phyloP scores from a whole-genome alignment of 2,329 filamentous ascomycete genomes.

The Aspergillus sp. region DNA sequence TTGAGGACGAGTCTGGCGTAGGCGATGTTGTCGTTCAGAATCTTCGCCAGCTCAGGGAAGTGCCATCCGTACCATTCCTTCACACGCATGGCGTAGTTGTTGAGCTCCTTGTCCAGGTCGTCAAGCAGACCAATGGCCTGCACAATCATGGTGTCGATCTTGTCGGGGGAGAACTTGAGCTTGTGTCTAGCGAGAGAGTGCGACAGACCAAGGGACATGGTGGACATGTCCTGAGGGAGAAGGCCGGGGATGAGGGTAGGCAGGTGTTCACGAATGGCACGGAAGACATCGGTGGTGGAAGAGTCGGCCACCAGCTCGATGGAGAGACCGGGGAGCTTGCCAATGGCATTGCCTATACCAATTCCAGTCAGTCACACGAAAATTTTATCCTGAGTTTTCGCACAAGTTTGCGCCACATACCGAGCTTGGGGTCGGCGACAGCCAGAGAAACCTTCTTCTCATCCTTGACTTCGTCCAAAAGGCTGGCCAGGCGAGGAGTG shows the following conservation, averaged over 20 bases:
- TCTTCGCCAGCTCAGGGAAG: slow-evolving; percentile 96
- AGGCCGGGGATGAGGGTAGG: slow-evolving; percentile 88
- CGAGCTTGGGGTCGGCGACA: slow-evolving; percentile 90
- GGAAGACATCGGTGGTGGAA: slow-evolving; percentile 83
- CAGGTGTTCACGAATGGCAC: slow-evolving; percentile 88
- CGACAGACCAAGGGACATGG: slow-evolving; percentile 93
- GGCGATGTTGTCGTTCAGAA: slow-evolving; percentile 94
- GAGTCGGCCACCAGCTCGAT: slow-evolving; percentile 83
- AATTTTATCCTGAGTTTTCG: not conserved
- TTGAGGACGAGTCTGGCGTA: slow-evolving; percentile 86
- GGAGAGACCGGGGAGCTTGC: slow-evolving; percentile 84
- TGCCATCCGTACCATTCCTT: slow-evolving; percentile 99
- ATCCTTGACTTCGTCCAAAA: slow-evolving; percentile 89
- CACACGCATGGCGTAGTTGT: slow-evolving; percentile 97
- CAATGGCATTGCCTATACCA: slow-evolving; percentile 72
- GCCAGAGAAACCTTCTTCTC: slow-evolving; percentile 96
- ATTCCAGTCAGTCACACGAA: slow-evolving; percentile 17
- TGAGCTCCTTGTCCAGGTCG: slow-evolving; percentile 97
- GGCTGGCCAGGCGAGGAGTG: slow-evolving; percentile 76
- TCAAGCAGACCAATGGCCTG: slow-evolving; percentile 93
- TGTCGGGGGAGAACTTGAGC: slow-evolving; percentile 97
- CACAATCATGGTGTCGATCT: slow-evolving; percentile 99
- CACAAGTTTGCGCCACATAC: slow-evolving; percentile 35
- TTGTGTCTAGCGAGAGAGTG: slow-evolving; percentile 97
- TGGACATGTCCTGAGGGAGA: slow-evolving; percentile 79